phyloP scores from a whole-genome alignment of 495 filamentous ascomycete genomes.

The Hyaloscypha bicolor region DNA sequence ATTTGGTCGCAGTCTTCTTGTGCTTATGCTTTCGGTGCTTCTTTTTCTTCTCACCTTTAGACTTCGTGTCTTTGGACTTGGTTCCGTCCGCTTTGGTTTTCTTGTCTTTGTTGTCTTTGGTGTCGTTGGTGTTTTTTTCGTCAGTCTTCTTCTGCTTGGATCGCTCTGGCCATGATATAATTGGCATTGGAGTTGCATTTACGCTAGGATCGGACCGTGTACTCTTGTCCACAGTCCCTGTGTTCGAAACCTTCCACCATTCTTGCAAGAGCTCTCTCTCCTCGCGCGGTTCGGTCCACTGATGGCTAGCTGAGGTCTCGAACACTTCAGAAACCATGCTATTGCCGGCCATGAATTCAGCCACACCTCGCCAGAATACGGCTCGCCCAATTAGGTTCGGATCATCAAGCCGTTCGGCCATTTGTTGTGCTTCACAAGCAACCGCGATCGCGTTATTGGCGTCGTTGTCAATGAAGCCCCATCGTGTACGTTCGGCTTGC shows the following conservation, averaged over 20 bases:
- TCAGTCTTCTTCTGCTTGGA: too few species aligned
- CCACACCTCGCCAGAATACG: neutral
- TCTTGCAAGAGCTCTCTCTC: neutral
- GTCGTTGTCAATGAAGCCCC: neutral
- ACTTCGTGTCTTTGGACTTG: neutral
- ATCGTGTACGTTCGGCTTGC: neutral
- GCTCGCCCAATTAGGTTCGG: neutral
- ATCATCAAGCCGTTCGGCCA: neutral
- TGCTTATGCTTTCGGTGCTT: neutral
- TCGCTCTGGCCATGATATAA: too few species aligned
- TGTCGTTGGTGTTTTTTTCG: too few species aligned
- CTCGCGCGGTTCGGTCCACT: neutral
- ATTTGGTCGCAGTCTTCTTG: neutral
- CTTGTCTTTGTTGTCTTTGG: too few species aligned
- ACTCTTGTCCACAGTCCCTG: neutral
- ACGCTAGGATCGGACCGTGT: too few species aligned
- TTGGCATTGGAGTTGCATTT: too few species aligned
- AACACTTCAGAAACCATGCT: neutral
- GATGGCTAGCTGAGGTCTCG: neutral
- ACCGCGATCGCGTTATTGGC: neutral
- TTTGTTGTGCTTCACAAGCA: neutral
- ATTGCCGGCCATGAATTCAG: neutral
- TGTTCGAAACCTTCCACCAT: neutral
- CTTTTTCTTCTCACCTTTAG: too few species aligned
- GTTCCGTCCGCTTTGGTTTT: too few species aligned